phyloP scores from a whole-genome alignment of 2,329 filamentous ascomycete species.

The Ophiostoma perfectum region DNA sequence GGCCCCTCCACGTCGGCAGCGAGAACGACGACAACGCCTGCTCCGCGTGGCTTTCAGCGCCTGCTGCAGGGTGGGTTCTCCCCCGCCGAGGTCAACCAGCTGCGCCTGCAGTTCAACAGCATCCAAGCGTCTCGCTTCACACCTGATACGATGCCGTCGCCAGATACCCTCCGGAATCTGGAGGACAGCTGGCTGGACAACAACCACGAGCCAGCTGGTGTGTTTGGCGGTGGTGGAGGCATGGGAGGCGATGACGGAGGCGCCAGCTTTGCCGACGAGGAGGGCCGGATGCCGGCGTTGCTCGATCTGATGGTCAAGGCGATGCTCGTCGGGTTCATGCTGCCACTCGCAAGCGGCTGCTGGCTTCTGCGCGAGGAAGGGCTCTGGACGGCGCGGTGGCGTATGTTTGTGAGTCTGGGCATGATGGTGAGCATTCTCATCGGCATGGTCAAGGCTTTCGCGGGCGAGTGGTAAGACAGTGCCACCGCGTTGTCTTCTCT shows the following conservation, averaged over 20 bases:
- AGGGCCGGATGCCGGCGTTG: constrained; percentile 47
- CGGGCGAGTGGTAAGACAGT: constrained; percentile 32
- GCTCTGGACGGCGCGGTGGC: constrained; percentile 76
- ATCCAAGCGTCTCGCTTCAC: constrained; percentile 79
- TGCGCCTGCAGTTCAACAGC: constrained; percentile 82
- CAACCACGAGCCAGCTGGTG: constrained; percentile 37
- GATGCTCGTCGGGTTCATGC: constrained; percentile 89
- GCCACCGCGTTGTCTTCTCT: not conserved
- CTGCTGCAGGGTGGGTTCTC: constrained; percentile 76
- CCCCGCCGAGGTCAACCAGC: constrained; percentile 70
- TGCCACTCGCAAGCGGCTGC: constrained; percentile 77
- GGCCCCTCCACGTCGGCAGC: not conserved
- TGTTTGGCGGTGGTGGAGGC: constrained; percentile 34
- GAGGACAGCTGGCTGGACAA: constrained; percentile 91
- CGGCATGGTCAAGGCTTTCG: constrained; percentile 56
- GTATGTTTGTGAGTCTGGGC: constrained; percentile 81
- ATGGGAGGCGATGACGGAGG: constrained; percentile 33
- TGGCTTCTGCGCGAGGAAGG: constrained; percentile 85
- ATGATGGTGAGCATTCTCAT: constrained; percentile 73
- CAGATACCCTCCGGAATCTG: constrained; percentile 66
- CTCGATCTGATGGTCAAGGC: constrained; percentile 85
- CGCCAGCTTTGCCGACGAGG: constrained; percentile 37
- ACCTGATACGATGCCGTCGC: constrained; percentile 81
- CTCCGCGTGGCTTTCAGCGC: constrained; percentile 80
- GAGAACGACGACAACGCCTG: constrained; percentile 39